A percentile compares a stretch with the other conserved stretches of the same genome.
phyloP scores from a whole-genome alignment of 2,329 filamentous ascomycete genomes.

The Coniella lustricola region DNA sequence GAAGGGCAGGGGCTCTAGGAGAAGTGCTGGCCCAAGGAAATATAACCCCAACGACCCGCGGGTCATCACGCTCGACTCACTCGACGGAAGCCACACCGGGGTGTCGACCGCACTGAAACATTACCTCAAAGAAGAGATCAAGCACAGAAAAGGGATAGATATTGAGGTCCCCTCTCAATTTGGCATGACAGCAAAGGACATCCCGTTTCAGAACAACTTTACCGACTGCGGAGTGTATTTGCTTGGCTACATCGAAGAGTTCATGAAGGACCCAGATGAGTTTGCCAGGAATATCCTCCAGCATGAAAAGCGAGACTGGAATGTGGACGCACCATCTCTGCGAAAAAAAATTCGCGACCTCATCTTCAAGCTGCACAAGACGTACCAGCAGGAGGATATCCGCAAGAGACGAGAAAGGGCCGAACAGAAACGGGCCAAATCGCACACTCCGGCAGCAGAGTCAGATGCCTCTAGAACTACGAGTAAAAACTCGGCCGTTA shows the following conservation, averaged over 20 bases:
- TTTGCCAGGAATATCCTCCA: constrained; percentile 63
- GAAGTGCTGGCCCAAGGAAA: constrained; percentile 28
- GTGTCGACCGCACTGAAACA: constrained; percentile 65
- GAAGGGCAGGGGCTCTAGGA: constrained; percentile 22
- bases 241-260: constrained; percentile 75
- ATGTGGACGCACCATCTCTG: constrained; percentile 52
- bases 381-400: constrained; percentile 42
- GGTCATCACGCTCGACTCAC: constrained; percentile 84
- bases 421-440: not conserved
- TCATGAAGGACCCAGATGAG: constrained; percentile 64
- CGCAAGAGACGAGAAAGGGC: constrained; percentile 29
- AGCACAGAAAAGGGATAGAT: constrained; percentile 46
- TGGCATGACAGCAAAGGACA: constrained; percentile 62
- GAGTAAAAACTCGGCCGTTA: too few species aligned
- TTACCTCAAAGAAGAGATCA: constrained; percentile 70
- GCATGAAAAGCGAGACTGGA: constrained; percentile 43
- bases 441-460: not conserved
- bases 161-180: constrained; percentile 30
- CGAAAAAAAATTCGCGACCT: constrained; percentile 59
- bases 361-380: constrained; percentile 54
- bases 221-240: constrained; percentile 88
- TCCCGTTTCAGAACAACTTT: constrained; percentile 76
- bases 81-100: constrained; percentile 56
- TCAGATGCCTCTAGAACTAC: not conserved
- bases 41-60: constrained; percentile 50